These are phyloP conservation scores for Lachnellula subtilissima DNA, from an alignment of 2,329 filamentous ascomycete genomes.

Conservation along the genomic window DNA sequence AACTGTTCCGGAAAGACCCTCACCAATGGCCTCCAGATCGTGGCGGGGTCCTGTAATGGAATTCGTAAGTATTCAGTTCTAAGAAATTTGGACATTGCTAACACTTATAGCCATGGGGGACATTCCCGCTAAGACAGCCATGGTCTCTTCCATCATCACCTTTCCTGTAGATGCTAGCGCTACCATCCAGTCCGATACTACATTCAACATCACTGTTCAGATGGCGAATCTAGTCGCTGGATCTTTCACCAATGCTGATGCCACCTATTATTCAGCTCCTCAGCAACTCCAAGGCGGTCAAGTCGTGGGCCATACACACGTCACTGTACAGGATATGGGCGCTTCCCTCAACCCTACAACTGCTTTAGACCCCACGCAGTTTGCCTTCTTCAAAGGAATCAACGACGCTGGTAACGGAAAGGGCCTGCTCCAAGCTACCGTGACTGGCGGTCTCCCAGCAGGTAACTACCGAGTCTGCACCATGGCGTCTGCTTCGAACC, in stretches of 20 bases:
- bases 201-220: conserved; percentile 31
- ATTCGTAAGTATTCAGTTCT: conserved; percentile 26
- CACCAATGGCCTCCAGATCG: conserved; percentile 57
- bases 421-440: conserved; percentile 34
- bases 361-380: conserved; percentile 30
- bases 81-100: neutral
- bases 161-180: conserved; percentile 18
- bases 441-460: conserved; percentile 37
- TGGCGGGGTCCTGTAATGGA: conserved; percentile 55
- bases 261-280: conserved; percentile 37
- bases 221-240: conserved; percentile 33
- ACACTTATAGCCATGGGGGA: conserved; percentile 31
- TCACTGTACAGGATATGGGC: conserved; percentile 36
- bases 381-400: conserved; percentile 40
- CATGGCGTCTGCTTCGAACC: conserved; percentile 38
- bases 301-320: conserved; percentile 36
- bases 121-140: conserved; percentile 28
- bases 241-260: conserved; percentile 35
- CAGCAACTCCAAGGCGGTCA: conserved; percentile 32
- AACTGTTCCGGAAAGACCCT: conserved; percentile 36
- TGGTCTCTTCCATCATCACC: conserved; percentile 29
- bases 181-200: conserved; percentile 10
- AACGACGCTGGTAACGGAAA: conserved; percentile 37
- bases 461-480: conserved; percentile 43
- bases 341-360: conserved; percentile 27